These are phyloP conservation scores for Quercus parvula DNA, from an alignment of 306 rosid species.

Conservation along the genomic window DNA sequence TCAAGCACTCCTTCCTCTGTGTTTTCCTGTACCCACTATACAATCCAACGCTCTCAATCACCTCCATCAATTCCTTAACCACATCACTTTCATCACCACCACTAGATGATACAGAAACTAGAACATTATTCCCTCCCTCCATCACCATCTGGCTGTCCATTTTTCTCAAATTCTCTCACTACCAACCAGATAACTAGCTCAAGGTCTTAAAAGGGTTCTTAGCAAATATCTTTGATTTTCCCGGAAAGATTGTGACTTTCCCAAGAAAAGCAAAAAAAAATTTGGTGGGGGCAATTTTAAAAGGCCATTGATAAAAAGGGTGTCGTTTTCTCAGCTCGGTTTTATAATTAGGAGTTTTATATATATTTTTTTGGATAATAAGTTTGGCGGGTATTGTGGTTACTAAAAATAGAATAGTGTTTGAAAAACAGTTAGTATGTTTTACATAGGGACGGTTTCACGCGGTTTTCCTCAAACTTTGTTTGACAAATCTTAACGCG, in stretches of 20 bases:
- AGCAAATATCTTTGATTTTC: not conserved
- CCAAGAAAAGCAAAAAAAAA: conserved; percentile 17
- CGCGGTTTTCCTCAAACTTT: conserved; percentile 21
- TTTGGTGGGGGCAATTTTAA: not conserved
- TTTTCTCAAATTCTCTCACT: too few species aligned
- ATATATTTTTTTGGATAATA: not conserved
- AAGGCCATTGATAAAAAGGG: not conserved
- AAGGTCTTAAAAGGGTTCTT: not conserved
- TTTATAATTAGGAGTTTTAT: not conserved
- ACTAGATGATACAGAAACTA: not conserved
- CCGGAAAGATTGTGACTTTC: conserved; percentile 13
- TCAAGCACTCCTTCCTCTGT: conserved; percentile 61
- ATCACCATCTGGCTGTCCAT: conserved; percentile 14
- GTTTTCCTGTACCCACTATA: conserved; percentile 50
- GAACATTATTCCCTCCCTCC: conserved; percentile 25
- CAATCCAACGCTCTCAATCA: conserved; percentile 55
- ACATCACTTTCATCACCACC: conserved; percentile 11
- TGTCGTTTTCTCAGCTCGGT: not conserved
- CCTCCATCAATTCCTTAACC: conserved; percentile 41
- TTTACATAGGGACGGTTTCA: conserved; percentile 9
- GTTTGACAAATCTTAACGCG: conserved; percentile 37
- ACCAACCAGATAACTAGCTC: not conserved
- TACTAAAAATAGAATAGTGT: not conserved
- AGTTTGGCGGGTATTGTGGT: conserved; percentile 25
- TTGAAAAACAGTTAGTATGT: conserved; percentile 17